Conservation (phyloP, 1,284 basidiomycete genomes). For the Sanghuangporus sanghuang region DNA sequence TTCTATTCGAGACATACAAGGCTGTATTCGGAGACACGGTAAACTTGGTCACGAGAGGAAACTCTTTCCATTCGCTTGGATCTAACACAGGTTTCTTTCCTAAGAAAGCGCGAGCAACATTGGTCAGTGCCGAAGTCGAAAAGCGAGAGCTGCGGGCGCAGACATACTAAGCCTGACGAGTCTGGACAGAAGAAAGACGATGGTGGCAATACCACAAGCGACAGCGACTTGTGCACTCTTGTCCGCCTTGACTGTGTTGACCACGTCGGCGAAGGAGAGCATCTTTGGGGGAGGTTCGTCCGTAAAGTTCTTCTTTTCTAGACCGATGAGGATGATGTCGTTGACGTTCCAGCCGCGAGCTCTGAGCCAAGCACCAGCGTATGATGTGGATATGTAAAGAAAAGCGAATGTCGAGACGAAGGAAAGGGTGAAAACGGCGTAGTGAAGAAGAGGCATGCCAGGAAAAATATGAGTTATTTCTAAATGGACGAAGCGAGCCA, state of each 20-base stretch:
- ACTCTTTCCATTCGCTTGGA: constrained; percentile 76
- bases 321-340: constrained; percentile 59
- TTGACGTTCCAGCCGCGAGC: constrained; percentile 53
- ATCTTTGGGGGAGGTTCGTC: constrained; percentile 22
- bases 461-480: background rate
- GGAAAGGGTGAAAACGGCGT: constrained; percentile 50
- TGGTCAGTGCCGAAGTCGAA: constrained; percentile 5
- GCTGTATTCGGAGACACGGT: constrained; percentile 94
- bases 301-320: constrained; percentile 31
- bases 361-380: constrained; percentile 38
- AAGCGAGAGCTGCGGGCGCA: constrained; percentile 11
- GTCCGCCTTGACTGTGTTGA: constrained; percentile 22
- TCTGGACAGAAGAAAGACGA: constrained; percentile 38
- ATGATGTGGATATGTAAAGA: constrained; percentile 41
- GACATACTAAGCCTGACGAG: constrained; percentile 39
- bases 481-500: too few species aligned
- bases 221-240: constrained; percentile 19
- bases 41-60: constrained; percentile 78
- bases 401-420: constrained; percentile 41
- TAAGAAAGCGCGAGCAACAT: constrained; percentile 22
- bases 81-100: constrained; percentile 66
- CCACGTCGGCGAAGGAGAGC: constrained; percentile 20
- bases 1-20: constrained; percentile 49
- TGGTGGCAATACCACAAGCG: constrained; percentile 32
- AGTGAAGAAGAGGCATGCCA: constrained; percentile 35